These are phyloP conservation scores for Tardiomyces blankii DNA, from an alignment of 1,139 yeast genomes.

Conservation along the genomic window DNA sequence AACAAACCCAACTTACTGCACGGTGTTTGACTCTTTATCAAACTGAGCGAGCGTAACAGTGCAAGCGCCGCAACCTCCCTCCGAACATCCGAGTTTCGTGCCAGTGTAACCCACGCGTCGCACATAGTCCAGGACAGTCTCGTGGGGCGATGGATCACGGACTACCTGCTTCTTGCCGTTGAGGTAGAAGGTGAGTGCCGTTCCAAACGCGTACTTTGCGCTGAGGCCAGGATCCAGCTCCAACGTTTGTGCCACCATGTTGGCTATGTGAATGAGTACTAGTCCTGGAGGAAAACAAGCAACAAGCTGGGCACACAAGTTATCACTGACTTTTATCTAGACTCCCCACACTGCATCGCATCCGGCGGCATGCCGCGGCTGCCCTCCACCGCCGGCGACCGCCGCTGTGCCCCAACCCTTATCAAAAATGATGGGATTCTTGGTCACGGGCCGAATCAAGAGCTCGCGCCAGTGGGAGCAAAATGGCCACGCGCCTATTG, in stretches of 20 bases:
- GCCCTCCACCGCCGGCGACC: too few relatives aligned
- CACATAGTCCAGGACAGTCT: conserved; percentile 32
- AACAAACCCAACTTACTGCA: conserved; percentile 12
- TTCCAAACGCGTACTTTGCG: not conserved
- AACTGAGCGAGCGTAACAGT: conserved; percentile 31
- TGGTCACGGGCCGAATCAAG: too few relatives aligned
- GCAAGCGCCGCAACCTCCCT: conserved; percentile 40
- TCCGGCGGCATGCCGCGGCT: too few relatives aligned
- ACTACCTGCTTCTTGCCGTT: conserved; percentile 29
- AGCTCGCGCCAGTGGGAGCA: too few relatives aligned
- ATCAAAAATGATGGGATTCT: too few relatives aligned
- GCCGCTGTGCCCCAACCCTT: too few relatives aligned
- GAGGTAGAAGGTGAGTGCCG: conserved; percentile 25
- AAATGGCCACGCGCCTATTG: too few relatives aligned
- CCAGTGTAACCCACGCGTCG: conserved; percentile 30
- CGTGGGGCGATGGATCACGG: conserved; percentile 31
- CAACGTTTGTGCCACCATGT: not conserved
- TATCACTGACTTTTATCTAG: too few relatives aligned
- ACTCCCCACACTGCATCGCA: too few relatives aligned
- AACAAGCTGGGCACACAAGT: too few relatives aligned
- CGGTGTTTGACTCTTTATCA: conserved; percentile 19
- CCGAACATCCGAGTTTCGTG: conserved; percentile 37
- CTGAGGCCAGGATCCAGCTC: not conserved
- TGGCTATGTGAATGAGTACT: not conserved
- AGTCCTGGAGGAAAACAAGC: too few relatives aligned